Conservation (phyloP, 768 basidiomycete genomes). For the Termitomyces sp. region DNA sequence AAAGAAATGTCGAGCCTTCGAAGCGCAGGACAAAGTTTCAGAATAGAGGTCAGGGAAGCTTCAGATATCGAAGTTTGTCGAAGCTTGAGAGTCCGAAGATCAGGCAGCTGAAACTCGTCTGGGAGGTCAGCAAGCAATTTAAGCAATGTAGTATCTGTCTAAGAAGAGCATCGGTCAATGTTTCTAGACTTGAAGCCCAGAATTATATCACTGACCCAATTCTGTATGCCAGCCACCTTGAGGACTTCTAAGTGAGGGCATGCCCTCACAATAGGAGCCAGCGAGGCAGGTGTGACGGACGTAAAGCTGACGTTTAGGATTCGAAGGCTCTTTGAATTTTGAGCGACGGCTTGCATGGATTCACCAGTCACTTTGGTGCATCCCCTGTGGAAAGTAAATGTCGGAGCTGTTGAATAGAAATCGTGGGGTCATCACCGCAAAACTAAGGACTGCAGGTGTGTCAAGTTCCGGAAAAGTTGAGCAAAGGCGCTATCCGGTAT, state of each 20-base stretch:
- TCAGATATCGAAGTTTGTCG: conserved; percentile 54
- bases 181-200: not conserved
- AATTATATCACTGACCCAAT: conserved; percentile 44
- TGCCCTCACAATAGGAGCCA: conserved; percentile 40
- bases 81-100: conserved; percentile 55
- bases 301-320: conserved; percentile 63
- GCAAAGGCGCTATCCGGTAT: conserved; percentile 52
- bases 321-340: conserved; percentile 39
- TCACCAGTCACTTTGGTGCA: conserved; percentile 54
- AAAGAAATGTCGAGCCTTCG: conserved; percentile 63
- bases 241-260: conserved; percentile 44
- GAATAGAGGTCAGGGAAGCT: conserved; percentile 36
- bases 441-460: conserved; percentile 42
- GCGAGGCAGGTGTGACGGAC: conserved; percentile 43
- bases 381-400: conserved; percentile 37
- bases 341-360: conserved; percentile 42
- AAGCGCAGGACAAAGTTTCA: conserved; percentile 47
- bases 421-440: conserved; percentile 42
- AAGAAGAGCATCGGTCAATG: conserved; percentile 1
- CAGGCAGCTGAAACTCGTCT: conserved; percentile 29
- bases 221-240: conserved; percentile 60
- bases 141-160: conserved; percentile 58
- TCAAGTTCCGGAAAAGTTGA: conserved; percentile 41
- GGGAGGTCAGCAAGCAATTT: conserved; percentile 36
- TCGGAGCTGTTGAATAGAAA: not conserved